Evolutionary conservation across 2,329 filamentous ascomycete genomes (phyloP).

Genomic region (Phyllosticta ampelicida): DNA sequence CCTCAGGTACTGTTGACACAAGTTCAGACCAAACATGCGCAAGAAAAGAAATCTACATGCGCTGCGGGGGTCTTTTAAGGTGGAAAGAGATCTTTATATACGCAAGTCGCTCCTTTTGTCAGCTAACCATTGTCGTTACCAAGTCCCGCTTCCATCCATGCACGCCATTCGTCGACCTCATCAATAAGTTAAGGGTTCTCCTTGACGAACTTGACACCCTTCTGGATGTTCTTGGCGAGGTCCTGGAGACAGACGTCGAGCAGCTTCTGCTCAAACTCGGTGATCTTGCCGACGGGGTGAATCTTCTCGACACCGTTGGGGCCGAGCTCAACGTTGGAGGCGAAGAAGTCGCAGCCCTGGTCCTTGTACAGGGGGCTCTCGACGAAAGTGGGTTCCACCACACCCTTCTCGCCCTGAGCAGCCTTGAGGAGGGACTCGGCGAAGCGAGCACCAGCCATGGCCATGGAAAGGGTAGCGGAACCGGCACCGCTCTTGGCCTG

Average conservation of each 20-base stretch:
- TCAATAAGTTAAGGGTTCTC: conserved; percentile 35
- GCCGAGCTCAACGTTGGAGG: conserved; percentile 89
- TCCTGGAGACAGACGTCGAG: conserved; percentile 75
- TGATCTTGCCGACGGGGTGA: conserved; percentile 72
- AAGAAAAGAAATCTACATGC: neutral
- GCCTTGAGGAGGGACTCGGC: conserved; percentile 92
- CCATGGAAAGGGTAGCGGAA: conserved; percentile 97
- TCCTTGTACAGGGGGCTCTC: conserved; percentile 98
- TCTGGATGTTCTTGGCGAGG: conserved; percentile 88
- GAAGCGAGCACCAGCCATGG: conserved; percentile 77
- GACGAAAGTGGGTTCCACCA: conserved; percentile 93
- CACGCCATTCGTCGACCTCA: neutral
- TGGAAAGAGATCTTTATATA: neutral
- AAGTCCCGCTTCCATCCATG: neutral
- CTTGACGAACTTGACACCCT: conserved; percentile 64
- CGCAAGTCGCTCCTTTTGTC: neutral
- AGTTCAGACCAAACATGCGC: neutral
- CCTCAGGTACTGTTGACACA: neutral
- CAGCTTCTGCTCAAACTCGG: conserved; percentile 78
- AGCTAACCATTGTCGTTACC: neutral
- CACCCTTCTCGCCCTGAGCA: conserved; percentile 83
- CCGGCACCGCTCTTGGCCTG: conserved; percentile 97
- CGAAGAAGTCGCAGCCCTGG: conserved; percentile 95
- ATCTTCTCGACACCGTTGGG: conserved; percentile 95
- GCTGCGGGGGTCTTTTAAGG: neutral